These are phyloP conservation scores for Trypanosoma boissoni DNA, from an alignment of 208 protist genomes.

Conservation along the genomic window DNA sequence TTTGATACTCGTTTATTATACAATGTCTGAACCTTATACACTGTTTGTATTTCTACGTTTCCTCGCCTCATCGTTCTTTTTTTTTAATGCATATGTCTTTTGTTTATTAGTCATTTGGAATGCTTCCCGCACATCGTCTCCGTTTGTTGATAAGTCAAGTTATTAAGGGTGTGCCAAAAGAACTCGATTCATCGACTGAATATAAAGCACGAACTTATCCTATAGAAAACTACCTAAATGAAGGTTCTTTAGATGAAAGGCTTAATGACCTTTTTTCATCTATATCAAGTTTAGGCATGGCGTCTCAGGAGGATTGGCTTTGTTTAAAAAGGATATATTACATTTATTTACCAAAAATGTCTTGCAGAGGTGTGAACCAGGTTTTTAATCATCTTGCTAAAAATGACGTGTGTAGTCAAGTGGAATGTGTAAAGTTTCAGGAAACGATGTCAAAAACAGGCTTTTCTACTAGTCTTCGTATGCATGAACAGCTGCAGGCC, in stretches of 20 bases:
- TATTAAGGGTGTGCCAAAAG: background rate
- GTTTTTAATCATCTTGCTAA: slow-evolving; percentile 22
- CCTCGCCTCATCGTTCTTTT: too few species aligned
- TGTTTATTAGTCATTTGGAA: background rate
- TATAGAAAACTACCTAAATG: slow-evolving; percentile 11
- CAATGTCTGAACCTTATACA: too few species aligned
- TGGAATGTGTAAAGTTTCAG: slow-evolving; percentile 28
- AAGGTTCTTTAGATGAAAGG: slow-evolving; percentile 6
- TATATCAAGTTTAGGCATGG: slow-evolving; percentile 23
- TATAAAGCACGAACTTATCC: slow-evolving; percentile 8
- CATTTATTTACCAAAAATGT: slow-evolving; percentile 9
- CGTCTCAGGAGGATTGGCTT: slow-evolving; percentile 26
- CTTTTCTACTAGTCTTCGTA: slow-evolving; percentile 15
- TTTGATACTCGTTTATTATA: too few species aligned
- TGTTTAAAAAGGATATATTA: slow-evolving; percentile 25
- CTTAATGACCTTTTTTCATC: slow-evolving; percentile 23
- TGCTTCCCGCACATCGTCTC: slow-evolving; percentile 14
- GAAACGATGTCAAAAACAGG: slow-evolving; percentile 11
- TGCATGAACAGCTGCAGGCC: slow-evolving; percentile 17
- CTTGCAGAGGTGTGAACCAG: slow-evolving; percentile 13
- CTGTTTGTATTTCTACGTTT: too few species aligned
- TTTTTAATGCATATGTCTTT: too few species aligned
- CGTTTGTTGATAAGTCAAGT: slow-evolving; percentile 6
- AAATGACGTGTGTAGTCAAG: slow-evolving; percentile 18
- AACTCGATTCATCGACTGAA: background rate